Evolutionary conservation across 139 green algal genomes (phyloP), one percentile per base, ranked within the genome.

Genomic region (Chlamydomonas sp.): DNA sequence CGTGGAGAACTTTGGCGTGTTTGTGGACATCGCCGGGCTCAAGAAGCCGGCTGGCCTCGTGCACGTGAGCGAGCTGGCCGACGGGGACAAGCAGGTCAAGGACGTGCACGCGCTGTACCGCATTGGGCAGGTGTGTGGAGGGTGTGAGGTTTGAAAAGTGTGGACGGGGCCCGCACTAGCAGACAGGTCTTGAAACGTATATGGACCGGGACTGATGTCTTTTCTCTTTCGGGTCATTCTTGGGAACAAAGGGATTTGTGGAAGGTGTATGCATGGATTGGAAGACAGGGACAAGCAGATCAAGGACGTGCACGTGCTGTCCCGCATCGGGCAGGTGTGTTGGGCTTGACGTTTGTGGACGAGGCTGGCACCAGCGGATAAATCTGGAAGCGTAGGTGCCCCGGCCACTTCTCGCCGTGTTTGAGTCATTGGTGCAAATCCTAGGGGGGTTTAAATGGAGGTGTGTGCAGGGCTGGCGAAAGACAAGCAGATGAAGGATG

Each of bases 1-100:
- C 0, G 80, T 92, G 24, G 84, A 95, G 76, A 58, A 70, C 8
- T 97, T 84, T 63, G 92, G 92, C n/a, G 83, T 96, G 48, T 97
- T 98, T 75, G 79, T 98, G 5, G 74, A 84, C 36, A 10, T 63
- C 8, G 5, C 28, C 38, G 5, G 29, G n/a, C n/a, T n/a, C n/a
- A n/a, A n/a, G n/a, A n/a, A n/a, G n/a, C n/a, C 38, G 13, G 70
- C 76, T 58, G 90, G 87, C 1, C 78, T 97, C 30, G 91, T 84
- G 1, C 92, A 97, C 81, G 84, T 94, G 29, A 86, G 64, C 48
- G 78, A 95, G 77, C 71, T 92, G n/a, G 61, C 79, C 1, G 91
- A 96, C 38, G n/a, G n/a, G n/a, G n/a, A n/a, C n/a, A 77, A 57
- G 2, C 43, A 65, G 2, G 76, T 92, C 1, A 88, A 89, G 49